These are phyloP conservation scores for Erysimum cheiranthoides DNA, from an alignment of 345 rosid species.

Conservation along the genomic window DNA sequence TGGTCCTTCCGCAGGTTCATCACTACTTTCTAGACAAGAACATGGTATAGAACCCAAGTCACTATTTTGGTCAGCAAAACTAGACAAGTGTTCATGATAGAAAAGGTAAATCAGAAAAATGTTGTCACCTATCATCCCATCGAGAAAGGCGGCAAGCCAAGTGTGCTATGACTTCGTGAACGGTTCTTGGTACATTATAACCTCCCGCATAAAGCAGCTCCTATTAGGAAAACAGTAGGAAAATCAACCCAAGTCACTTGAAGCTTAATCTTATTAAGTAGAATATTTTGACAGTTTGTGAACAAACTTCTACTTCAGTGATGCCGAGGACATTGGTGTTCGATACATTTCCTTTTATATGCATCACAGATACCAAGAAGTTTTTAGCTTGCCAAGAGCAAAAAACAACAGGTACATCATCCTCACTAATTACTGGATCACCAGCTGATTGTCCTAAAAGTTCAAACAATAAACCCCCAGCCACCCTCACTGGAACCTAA, in stretches of 20 bases:
- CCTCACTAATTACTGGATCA: constrained; percentile 87
- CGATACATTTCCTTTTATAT: constrained; percentile 72
- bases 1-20: no score
- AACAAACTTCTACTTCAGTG: constrained; percentile 88
- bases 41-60: not conserved
- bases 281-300: constrained; percentile 17
- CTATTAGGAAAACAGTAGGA: constrained; percentile 47
- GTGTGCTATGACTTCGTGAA: constrained; percentile 86
- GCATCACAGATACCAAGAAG: constrained; percentile 81
- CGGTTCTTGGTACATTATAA: constrained; percentile 77
- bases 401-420: constrained; percentile 88
- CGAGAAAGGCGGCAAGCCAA: constrained; percentile 80
- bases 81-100: not conserved
- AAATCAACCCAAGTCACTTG: constrained; percentile 1
- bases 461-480: constrained; percentile 97
- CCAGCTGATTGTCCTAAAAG: constrained; percentile 97
- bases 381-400: constrained; percentile 99
- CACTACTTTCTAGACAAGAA: constrained; percentile 20
- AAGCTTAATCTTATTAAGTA: constrained; percentile 11
- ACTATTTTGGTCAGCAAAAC: not conserved
- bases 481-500: constrained; percentile 90
- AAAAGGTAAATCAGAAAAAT: constrained; percentile 20
- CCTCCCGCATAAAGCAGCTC: constrained; percentile 91
- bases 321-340: constrained; percentile 71
- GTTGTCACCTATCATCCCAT: constrained; percentile 95